Base-by-base conservation (phyloP, 2,329 filamentous ascomycete genomes). In the Cercospora berteroae region DNA sequence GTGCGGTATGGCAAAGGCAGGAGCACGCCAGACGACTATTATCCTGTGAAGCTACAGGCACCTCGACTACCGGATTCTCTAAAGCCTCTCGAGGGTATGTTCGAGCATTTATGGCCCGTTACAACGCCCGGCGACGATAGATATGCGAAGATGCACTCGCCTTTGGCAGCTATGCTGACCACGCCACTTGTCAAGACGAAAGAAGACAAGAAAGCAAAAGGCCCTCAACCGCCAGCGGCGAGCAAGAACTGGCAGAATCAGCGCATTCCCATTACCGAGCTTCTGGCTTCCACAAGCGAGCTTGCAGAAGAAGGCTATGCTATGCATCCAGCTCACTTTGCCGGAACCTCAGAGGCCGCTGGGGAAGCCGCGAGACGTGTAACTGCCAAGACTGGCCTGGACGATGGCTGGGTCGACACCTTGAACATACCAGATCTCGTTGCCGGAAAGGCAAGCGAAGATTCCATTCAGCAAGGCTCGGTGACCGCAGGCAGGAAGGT, bases 51-150 rank as follows among this genome's bases (percentile, higher is more conserved):
- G 61, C 78, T 85, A n/a, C 76, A 72, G n/a, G 64, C 74, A 31
- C 74, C 79, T 39, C 79, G 77, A 55, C 66, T 85, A 23, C 81
- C 83, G 9, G 73, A 74, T 20, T 73, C 79, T 5, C 71, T 85
- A 44, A 79, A 87, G 75, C 88, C 89, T 1, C 87, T 97, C 67
- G 88, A 90, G 48, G 87, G 92, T 67, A 91, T 97, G 77, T 98
- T 99, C 72, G 84, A 89, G 8, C 90, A 95, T 74, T 82, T 97
- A 44, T 97, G 95, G 93, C 94, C 94, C 9, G 87, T 97, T 66
- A 91, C 88, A 77, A 91, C 93, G 0, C 92, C 93, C 2, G 95
- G 94, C 4, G 94, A 98, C 77, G 90, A 93, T 71, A 91, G 89
- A 76, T 87, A 90, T 75, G 87, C 87, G 72, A 90, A 89, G 76